Base-by-base conservation (phyloP, 805 yeast species). In the Zygoascus tannicola region DNA sequence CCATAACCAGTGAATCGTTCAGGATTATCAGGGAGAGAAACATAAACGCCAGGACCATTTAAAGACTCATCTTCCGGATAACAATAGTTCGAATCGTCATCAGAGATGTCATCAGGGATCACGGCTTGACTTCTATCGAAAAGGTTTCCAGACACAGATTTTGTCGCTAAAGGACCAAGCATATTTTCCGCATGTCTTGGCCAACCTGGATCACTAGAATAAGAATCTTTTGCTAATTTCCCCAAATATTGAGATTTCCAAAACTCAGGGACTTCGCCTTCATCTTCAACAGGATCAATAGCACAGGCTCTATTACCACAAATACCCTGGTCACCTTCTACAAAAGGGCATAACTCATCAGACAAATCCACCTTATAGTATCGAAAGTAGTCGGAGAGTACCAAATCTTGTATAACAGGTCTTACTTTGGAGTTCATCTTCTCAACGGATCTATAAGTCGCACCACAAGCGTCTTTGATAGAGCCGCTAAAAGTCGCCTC, bases 1-100 rank as follows among this genome's bases (percentile, higher is more conserved):
- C 87, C 83, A 58, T 92, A 92, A 0, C 98, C 98, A 0, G 98
- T 94, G 66, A 85, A 92, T 56, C 97, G 71, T 63, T 92, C 99
- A 0, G 95, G 96, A 58, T 94, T 94, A 44, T 83, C 85, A 18
- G 81, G 70, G 45, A 92, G 71, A 56, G 88, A 86, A 22, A 92
- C 95, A 55, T 81, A 81, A 1, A 86, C 96, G 10, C 71, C 71
- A 1, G 57, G 58, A 5, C 56, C 54, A 3, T 54, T 58, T 28
- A 38, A 35, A 19, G 62, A 47, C 49, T 62, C 68, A 44, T 69
- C 72, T 38, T 67, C 72, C 1, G 71, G 71, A 38, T 63, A 59
- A 45, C 72, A 68, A 46, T 69, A 67, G 53, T 55, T 50, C 10
- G 45, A 41, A 19, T 44, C 45, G 8, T 43, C 47, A 4, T 68